phyloP scores from a whole-genome alignment of 148 eudicot species.

The Silene latifolia region DNA sequence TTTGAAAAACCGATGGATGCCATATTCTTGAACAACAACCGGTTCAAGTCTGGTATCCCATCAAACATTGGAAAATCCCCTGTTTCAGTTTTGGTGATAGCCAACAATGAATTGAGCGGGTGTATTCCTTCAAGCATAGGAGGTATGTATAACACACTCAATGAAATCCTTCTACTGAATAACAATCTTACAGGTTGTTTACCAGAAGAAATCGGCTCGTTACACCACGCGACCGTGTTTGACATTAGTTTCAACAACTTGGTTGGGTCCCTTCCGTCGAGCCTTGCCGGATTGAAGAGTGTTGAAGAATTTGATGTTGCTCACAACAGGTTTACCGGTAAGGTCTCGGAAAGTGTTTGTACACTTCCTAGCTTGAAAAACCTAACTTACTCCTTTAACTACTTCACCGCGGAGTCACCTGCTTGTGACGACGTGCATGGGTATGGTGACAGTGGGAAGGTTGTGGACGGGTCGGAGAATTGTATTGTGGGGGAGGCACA shows the following conservation, averaged over 20 bases:
- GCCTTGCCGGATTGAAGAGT: conserved; percentile 46
- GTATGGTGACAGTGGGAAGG: conserved; percentile 19
- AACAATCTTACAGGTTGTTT: conserved; percentile 76
- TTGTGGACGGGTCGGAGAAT: conserved; percentile 41
- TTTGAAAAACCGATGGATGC: conserved; percentile 77
- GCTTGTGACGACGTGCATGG: conserved; percentile 32
- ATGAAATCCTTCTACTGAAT: conserved; percentile 61
- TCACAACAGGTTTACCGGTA: conserved; percentile 70
- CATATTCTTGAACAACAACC: conserved; percentile 64
- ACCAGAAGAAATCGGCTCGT: conserved; percentile 52
- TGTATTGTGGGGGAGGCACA: conserved; percentile 49
- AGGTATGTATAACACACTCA: conserved; percentile 61
- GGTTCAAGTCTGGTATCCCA: conserved; percentile 70
- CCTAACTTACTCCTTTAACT: conserved; percentile 68
- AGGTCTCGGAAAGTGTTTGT: conserved; percentile 50
- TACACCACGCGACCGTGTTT: conserved; percentile 67
- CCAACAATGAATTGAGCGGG: conserved; percentile 73
- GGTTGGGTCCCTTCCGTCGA: conserved; percentile 49
- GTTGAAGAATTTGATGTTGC: conserved; percentile 66
- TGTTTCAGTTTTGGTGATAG: conserved; percentile 84
- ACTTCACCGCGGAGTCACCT: conserved; percentile 62
- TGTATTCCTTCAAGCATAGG: conserved; percentile 85
- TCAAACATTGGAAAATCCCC: conserved; percentile 80
- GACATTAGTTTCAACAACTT: conserved; percentile 74
- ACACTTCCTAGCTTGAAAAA: conserved; percentile 54